Base-by-base conservation (phyloP, 768 basidiomycete species). In the Amanita pseudoporphyria region DNA sequence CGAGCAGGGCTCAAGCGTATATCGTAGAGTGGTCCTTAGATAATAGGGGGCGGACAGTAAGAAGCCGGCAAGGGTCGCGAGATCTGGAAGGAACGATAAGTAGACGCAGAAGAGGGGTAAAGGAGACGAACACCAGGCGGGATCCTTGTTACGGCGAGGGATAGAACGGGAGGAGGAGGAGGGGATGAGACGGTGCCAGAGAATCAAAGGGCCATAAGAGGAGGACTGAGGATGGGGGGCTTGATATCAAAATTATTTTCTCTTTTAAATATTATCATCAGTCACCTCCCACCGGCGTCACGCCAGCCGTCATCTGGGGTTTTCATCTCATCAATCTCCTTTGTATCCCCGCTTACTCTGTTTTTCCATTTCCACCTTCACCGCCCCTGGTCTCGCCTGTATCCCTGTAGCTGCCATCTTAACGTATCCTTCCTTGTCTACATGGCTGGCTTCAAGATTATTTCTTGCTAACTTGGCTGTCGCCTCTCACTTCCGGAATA, bases 31-130 rank as follows among this genome's bases (percentile, higher is more conserved):
- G 45, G 61, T 65, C 61, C 63, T 67, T 66, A 64, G 64, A 64
- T 58, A 57, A 22, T 53, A 56, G 56, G 51, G 53, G 57, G 67
- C 67, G 74, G 84, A 77, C 61, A 58, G 67, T 69, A 67, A 73
- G 84, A 77, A 70, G 81, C 84, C 85, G 84, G 75, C 82, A 89
- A 90, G 88, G 87, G 87, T 90, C 87, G 87, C 87, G 87, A 90
- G 87, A 77, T 78, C 83, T 87, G 60, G 35, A 31, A 46, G 53
- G 36, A 45, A 22, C 38, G 43, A 44, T 24, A 0, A 64, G 63
- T 43, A 56, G 52, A 19, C 58, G 58, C n/a, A 24, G 59, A 49
- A 30, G 45, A 52, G 37, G 36, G 45, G 9, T 42, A 53, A 35
- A 51, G 54, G 44, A 31, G 22, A 63, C 67, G 32, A 52, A 73